Evolutionary conservation across 73 alveolate species (phyloP).

Genomic region (Tetrahymena elliotti): DNA sequence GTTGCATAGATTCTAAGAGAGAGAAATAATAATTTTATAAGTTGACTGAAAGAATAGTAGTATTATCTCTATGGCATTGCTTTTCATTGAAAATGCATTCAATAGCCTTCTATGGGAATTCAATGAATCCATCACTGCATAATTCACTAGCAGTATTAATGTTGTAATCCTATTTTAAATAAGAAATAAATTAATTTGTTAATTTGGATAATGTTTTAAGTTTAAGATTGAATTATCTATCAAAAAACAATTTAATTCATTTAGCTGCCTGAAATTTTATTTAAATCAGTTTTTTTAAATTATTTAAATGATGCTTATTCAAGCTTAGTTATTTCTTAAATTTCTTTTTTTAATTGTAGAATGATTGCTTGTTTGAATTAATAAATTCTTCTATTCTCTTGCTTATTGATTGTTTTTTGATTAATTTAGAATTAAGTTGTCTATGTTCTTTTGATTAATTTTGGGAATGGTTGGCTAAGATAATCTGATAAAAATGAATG

Average conservation of each 20-base stretch:
- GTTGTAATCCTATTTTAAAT: neutral
- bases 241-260: neutral
- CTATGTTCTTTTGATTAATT: no score
- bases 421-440: neutral
- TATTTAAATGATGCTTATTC: neutral
- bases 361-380: neutral
- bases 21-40: neutral
- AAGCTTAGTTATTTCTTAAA: neutral
- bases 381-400: neutral
- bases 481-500: neutral
- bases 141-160: neutral
- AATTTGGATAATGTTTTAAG: no score
- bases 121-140: neutral
- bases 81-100: neutral
- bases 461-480: neutral
- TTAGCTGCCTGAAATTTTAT: neutral
- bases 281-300: no score
- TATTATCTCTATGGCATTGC: neutral
- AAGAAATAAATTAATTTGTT: neutral
- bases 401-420: neutral
- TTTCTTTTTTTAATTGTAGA: neutral
- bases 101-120: neutral
- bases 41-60: neutral
- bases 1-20: neutral
- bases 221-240: no score